These are phyloP conservation scores for Pyrenochaeta sp. DNA, from an alignment of 2,329 filamentous ascomycete genomes.

Conservation along the genomic window DNA sequence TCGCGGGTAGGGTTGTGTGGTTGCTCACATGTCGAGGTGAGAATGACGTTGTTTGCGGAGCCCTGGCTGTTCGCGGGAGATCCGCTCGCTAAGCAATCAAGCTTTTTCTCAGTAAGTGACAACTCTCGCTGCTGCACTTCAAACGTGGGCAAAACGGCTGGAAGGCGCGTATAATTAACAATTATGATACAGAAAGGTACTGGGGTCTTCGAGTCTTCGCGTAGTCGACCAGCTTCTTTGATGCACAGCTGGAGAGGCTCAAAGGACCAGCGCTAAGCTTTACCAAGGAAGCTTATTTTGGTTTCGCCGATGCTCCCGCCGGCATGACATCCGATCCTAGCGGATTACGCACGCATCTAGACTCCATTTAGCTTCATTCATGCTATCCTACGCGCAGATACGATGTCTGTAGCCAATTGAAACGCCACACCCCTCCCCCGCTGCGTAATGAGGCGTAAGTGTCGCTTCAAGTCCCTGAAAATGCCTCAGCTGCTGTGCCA, in stretches of 20 bases:
- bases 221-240: too few relatives aligned
- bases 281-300: constrained; percentile 37
- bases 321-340: constrained; percentile 9
- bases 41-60: constrained; percentile 19
- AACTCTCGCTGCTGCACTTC: too few relatives aligned
- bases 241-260: background rate
- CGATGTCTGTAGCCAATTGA: constrained; percentile 21
- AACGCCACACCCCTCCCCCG: background rate
- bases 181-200: too few relatives aligned
- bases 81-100: constrained; percentile 26
- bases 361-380: constrained; percentile 19
- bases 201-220: too few relatives aligned
- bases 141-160: too few relatives aligned
- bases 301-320: constrained; percentile 8
- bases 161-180: too few relatives aligned
- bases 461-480: constrained; percentile 8
- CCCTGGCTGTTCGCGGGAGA: constrained; percentile 19
- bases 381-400: constrained; percentile 13
- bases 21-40: constrained; percentile 20
- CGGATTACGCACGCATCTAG: constrained; percentile 37
- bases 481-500: constrained; percentile 26
- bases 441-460: constrained; percentile 26
- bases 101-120: constrained; percentile 6
- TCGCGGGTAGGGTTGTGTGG: constrained; percentile 10
- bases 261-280: constrained; percentile 30